phyloP scores from a whole-genome alignment of 768 basidiomycete genomes.

The Mycena metata region DNA sequence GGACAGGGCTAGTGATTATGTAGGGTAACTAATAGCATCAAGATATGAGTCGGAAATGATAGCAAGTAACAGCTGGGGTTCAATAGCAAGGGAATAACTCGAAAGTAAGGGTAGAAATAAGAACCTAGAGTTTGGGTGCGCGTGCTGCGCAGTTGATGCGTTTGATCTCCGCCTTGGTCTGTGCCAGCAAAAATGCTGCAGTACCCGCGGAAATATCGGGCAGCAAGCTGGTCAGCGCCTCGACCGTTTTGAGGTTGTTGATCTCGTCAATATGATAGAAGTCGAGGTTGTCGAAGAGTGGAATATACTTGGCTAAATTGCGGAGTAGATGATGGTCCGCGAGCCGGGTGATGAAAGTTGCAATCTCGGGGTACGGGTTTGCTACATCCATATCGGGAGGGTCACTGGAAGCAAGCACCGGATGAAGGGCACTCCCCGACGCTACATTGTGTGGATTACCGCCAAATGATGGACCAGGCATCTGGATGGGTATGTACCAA shows the following conservation, averaged over 20 bases:
- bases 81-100: no score
- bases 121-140: no score
- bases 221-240: neutral
- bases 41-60: no score
- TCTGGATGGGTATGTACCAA: no score
- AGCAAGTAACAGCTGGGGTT: no score
- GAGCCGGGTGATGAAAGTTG: conserved; percentile 1
- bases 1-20: no score
- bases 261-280: conserved; percentile 28
- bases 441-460: no score
- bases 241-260: neutral
- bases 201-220: conserved; percentile 1
- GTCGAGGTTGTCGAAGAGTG: conserved; percentile 5
- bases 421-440: no score
- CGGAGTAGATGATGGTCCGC: neutral
- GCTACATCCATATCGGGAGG: conserved; percentile 4
- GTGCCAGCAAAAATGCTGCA: conserved; percentile 11
- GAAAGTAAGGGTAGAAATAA: no score
- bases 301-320: neutral
- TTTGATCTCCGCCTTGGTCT: conserved; percentile 13
- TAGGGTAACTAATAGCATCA: no score
- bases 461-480: no score
- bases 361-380: conserved; percentile 15
- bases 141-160: conserved; percentile 9
- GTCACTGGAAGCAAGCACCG: conserved; percentile 11